These are phyloP conservation scores for Mycena vitilis DNA, from an alignment of 768 basidiomycete species.

Conservation along the genomic window DNA sequence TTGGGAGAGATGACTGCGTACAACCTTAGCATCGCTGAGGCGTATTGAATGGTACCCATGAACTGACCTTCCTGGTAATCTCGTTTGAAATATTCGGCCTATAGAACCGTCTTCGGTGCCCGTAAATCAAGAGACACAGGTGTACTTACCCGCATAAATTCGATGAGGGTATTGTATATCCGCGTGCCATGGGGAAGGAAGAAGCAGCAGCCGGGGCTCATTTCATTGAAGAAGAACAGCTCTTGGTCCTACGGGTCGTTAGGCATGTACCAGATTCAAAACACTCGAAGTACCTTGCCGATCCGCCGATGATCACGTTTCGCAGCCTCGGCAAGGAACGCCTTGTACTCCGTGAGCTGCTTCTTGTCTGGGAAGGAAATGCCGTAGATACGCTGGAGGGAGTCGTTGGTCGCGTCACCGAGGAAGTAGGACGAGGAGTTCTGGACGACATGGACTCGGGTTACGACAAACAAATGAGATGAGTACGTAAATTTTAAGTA, in stretches of 20 bases:
- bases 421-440: constrained; percentile 99
- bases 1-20: constrained; percentile 93
- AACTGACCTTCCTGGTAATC: constrained; percentile 90
- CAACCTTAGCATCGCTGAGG: not conserved
- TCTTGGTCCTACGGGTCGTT: constrained; percentile 81
- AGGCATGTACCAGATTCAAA: not conserved
- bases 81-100: constrained; percentile 95
- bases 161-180: constrained; percentile 94
- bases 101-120: constrained; percentile 7
- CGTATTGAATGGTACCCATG: not conserved
- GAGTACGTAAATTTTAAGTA: constrained; percentile 45
- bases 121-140: constrained; percentile 7
- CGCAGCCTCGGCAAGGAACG: constrained; percentile 96
- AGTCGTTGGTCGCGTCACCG: constrained; percentile 92
- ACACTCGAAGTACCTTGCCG: constrained; percentile 69
- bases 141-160: constrained; percentile 83
- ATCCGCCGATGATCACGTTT: constrained; percentile 98
- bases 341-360: constrained; percentile 94
- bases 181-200: constrained; percentile 97
- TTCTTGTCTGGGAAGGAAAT: constrained; percentile 99
- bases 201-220: constrained; percentile 95
- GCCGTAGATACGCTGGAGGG: constrained; percentile 95
- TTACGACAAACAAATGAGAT: constrained; percentile 1
- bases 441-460: constrained; percentile 50
- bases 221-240: constrained; percentile 97